Evolutionary conservation across 2,329 filamentous ascomycete species (phyloP).

Genomic region (Penicillium sp.): DNA sequence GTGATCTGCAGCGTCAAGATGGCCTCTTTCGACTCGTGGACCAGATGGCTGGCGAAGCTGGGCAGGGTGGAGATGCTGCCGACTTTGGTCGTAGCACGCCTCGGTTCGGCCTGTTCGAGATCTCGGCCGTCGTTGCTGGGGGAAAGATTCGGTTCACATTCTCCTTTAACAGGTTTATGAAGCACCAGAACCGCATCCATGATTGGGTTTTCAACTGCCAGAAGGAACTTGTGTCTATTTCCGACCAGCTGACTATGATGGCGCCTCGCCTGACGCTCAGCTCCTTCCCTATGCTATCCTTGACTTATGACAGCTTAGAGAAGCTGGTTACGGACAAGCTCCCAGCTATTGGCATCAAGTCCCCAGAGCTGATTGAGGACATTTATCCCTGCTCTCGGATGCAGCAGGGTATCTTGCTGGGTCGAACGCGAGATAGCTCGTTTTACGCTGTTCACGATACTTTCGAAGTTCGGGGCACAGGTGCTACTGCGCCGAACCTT

Average conservation of each 20-base stretch:
- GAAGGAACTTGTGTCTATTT: constrained; percentile 31
- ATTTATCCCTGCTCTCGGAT: constrained; percentile 41
- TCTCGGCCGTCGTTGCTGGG: constrained; percentile 50
- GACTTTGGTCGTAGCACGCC: constrained; percentile 47
- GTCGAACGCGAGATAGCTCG: constrained; percentile 32
- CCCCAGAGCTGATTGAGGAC: constrained; percentile 42
- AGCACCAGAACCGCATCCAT: constrained; percentile 45
- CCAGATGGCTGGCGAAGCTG: constrained; percentile 48
- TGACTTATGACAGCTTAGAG: constrained; percentile 44
- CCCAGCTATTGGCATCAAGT: constrained; percentile 35
- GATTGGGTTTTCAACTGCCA: constrained; percentile 45
- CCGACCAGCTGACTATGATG: constrained; percentile 26
- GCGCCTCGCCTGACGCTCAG: constrained; percentile 37
- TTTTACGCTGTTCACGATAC: constrained; percentile 41
- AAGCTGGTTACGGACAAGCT: constrained; percentile 39
- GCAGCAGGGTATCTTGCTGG: constrained; percentile 40
- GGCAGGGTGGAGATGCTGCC: constrained; percentile 45
- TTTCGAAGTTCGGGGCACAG: constrained; percentile 31
- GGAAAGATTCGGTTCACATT: constrained; percentile 51
- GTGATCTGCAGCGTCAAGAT: constrained; percentile 47
- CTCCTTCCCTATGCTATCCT: constrained; percentile 47
- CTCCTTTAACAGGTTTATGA: constrained; percentile 51
- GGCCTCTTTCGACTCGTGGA: constrained; percentile 46
- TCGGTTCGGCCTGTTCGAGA: constrained; percentile 52
- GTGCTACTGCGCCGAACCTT: constrained; percentile 24